Evolutionary conservation across 164 flowering plant genomes (phyloP), one percentile per base, ranked within the genome.

Genomic region (Cinnamomum micranthum): DNA sequence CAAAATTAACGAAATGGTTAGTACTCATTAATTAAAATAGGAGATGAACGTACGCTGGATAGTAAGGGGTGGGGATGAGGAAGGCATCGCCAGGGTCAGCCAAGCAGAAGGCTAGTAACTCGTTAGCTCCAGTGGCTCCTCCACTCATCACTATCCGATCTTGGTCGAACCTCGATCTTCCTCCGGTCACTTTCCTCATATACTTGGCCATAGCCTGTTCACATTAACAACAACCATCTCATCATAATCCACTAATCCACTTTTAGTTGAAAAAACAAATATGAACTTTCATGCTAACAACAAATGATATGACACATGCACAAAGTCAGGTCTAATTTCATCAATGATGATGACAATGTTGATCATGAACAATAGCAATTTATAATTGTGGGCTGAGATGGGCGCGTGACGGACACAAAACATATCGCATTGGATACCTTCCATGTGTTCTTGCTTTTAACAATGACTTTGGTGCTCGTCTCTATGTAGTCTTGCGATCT

Each of bases 101-200:
- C 78, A 93, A 75, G 72, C 98, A 92, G 69, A 93, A 93, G 76
- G 88, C 84, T 5, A 92, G 69, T 25, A 79, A 80, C 70, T 93
- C 98, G 64, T 90, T 89, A 70, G 98, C 98, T 76, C 97, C 97
- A 52, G 98, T 93, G 15, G 98, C 97, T 72, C 98, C 98, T 5
- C 97, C 98, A 71, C 92, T 88, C 97, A 93, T 92, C 4, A 93
- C 97, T 51, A 93, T 82, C 52, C 93, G 87, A 63, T 88, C 88
- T 0, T 95, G 94, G 73, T 93, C 88, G 76, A 89, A 92, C 70
- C 51, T 82, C 6, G 83, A 94, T 72, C 76, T 82, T 23, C 83
- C 76, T 73, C 94, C 95, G 80, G 97, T 88, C 71, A 82, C 86
- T 85, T 82, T 88, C 58, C 79, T 90, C 98, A 93, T 93, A 65